Evolutionary conservation across 2,329 filamentous ascomycete species (phyloP).

Genomic region (Orbilia javanica): DNA sequence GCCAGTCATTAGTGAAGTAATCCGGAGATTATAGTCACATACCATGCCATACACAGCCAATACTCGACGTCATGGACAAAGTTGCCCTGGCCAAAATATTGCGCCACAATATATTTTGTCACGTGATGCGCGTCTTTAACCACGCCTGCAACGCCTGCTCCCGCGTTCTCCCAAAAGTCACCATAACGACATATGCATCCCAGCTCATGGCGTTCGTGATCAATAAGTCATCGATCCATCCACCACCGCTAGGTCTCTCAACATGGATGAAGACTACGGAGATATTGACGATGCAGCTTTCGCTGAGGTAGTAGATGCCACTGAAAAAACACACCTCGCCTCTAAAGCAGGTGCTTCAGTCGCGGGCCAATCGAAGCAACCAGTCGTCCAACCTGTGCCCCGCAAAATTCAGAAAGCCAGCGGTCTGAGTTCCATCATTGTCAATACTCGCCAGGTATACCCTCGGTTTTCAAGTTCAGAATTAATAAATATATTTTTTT

Average conservation of each 20-base stretch:
- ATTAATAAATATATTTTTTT: slow-evolving; percentile 65
- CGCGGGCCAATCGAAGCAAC: slow-evolving; percentile 61
- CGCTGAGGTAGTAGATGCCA: slow-evolving; percentile 70
- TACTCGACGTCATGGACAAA: too few relatives aligned
- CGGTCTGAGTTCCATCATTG: slow-evolving; percentile 59
- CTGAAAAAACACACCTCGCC: slow-evolving; percentile 62
- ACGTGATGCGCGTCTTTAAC: slow-evolving; percentile 30
- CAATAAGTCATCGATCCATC: slow-evolving; percentile 14
- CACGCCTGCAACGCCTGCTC: slow-evolving; percentile 22
- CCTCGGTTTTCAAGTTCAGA: slow-evolving; percentile 62
- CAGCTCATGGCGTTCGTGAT: neutral
- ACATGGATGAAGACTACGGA: slow-evolving; percentile 69
- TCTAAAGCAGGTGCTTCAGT: slow-evolving; percentile 58
- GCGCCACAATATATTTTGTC: neutral
- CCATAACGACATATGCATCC: slow-evolving; percentile 3
- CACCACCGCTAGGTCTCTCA: slow-evolving; percentile 54
- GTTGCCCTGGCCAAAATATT: neutral
- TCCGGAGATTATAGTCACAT: neutral
- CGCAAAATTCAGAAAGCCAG: slow-evolving; percentile 57
- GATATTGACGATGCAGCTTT: slow-evolving; percentile 73
- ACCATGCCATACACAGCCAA: neutral
- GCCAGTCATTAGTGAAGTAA: neutral
- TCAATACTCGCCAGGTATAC: slow-evolving; percentile 63
- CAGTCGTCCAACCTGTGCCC: slow-evolving; percentile 54
- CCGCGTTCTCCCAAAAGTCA: neutral